A percentile compares a stretch with the other conserved stretches of the same genome.
phyloP scores from a whole-genome alignment of 768 basidiomycete species.

The Boletus sensibilis region DNA sequence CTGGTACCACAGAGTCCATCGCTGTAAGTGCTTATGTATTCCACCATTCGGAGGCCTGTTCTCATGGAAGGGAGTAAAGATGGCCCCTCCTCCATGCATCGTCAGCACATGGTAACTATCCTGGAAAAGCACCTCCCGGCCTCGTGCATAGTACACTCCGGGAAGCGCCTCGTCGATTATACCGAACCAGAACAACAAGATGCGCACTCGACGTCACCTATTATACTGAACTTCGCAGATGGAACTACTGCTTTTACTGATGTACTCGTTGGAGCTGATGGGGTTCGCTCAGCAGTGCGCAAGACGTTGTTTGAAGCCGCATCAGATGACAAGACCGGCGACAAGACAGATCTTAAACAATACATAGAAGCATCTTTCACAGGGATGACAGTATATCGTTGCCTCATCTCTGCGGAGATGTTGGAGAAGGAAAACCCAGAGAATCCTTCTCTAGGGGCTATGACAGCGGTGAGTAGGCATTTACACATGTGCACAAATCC shows the following conservation, averaged over 20 bases:
- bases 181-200: conserved; percentile 1
- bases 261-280: conserved; percentile 47
- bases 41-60: neutral
- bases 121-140: conserved; percentile 19
- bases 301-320: conserved; percentile 21
- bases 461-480: conserved; percentile 21
- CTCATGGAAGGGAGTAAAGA: conserved; percentile 1
- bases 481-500: neutral
- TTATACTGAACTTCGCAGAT: conserved; percentile 15
- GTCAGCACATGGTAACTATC: conserved; percentile 21
- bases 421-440: conserved; percentile 29
- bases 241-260: conserved; percentile 32
- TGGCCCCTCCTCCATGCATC: conserved; percentile 16
- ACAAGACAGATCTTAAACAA: conserved; percentile 6
- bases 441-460: conserved; percentile 15
- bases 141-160: conserved; percentile 18
- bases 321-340: neutral
- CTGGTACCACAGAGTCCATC: conserved; percentile 25
- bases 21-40: conserved; percentile 14
- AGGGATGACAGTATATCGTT: conserved; percentile 42
- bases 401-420: conserved; percentile 33
- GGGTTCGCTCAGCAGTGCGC: conserved; percentile 34
- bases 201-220: conserved; percentile 27
- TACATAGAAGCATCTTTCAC: conserved; percentile 37
- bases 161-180: conserved; percentile 23